Evolutionary conservation across 2,329 filamentous ascomycete species (phyloP).

Genomic region (Cordyceps fumosorosea): DNA sequence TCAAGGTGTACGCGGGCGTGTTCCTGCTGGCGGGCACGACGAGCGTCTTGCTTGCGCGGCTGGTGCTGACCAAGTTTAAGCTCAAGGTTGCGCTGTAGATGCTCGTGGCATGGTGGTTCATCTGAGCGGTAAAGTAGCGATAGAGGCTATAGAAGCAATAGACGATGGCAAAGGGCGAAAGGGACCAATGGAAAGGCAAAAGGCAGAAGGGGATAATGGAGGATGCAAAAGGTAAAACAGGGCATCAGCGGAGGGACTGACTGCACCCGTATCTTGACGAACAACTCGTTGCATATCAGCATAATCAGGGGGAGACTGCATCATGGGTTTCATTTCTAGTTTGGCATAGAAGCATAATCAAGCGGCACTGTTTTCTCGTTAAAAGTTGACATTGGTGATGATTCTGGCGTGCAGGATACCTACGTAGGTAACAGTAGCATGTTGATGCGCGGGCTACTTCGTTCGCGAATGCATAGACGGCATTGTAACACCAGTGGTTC

Average conservation of each 20-base stretch:
- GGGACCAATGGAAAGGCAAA: no score
- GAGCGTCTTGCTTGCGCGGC: slow-evolving; percentile 14
- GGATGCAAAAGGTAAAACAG: not conserved
- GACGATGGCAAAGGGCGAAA: not conserved
- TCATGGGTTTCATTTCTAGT: not conserved
- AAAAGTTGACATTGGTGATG: not conserved
- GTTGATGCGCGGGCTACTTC: no score
- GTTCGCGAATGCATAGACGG: no score
- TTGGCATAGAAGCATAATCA: not conserved
- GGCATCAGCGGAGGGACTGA: no score
- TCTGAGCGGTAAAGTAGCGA: not conserved
- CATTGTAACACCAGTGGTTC: no score
- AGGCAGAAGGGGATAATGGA: no score
- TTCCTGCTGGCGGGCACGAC: slow-evolving; percentile 18
- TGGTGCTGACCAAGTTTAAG: slow-evolving; percentile 16
- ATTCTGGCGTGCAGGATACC: no score
- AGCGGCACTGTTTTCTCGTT: not conserved
- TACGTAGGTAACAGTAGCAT: no score
- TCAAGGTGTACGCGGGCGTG: slow-evolving; percentile 17
- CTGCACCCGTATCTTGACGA: not conserved
- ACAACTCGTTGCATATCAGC: not conserved
- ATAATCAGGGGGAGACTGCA: not conserved
- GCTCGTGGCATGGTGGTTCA: not conserved
- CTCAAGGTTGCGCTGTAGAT: slow-evolving; percentile 14
- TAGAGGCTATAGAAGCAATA: not conserved